phyloP scores from a whole-genome alignment of 345 rosid species.

The Sapria himalayana region DNA sequence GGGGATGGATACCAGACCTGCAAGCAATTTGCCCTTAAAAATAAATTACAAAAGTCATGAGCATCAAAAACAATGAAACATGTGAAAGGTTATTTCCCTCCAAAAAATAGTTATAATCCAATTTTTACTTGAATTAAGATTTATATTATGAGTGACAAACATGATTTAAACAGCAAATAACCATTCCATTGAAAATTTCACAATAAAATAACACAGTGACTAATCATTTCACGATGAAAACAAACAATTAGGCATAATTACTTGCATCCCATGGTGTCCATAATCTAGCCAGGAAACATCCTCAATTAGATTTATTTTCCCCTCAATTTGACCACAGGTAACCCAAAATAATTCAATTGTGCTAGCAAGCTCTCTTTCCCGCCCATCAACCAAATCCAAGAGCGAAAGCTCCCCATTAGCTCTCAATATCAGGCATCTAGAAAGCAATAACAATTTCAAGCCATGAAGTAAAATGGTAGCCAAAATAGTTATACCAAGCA shows the following conservation, averaged over 20 bases:
- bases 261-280: conserved; percentile 98
- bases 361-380: conserved; percentile 86
- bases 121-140: no score
- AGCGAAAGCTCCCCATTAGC: conserved; percentile 88
- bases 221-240: no score
- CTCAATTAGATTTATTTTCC: conserved; percentile 66
- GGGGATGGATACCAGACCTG: conserved; percentile 99
- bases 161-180: no score
- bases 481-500: conserved; percentile 6
- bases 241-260: no score
- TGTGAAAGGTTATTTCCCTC: no score
- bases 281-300: conserved; percentile 98
- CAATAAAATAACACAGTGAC: no score
- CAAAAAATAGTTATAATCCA: no score
- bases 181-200: no score
- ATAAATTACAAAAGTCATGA: no score
- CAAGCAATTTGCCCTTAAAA: no score
- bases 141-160: no score
- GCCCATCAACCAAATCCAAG: conserved; percentile 93
- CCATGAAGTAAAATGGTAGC: conserved; percentile 6
- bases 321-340: conserved; percentile 86
- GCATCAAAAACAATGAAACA: no score
- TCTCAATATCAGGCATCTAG: conserved; percentile 82
- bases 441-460: conserved; percentile 15
- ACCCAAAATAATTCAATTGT: conserved; percentile 97